Conservation (phyloP, 1,284 basidiomycete species). For the Phlebopus sp. region DNA sequence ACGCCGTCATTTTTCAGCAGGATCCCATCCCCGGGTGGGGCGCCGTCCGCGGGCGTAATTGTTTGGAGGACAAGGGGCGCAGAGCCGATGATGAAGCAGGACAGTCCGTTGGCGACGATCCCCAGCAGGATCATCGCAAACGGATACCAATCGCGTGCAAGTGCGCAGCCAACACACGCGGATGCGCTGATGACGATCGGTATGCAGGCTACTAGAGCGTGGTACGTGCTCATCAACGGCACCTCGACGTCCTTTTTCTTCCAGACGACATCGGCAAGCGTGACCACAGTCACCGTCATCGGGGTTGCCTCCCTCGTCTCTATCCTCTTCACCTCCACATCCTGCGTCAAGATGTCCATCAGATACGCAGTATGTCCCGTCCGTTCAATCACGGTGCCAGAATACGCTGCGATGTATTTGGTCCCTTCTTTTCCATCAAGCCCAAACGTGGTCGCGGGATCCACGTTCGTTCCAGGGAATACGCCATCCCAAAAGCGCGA, state of each 20-base stretch:
- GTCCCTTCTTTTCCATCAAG: constrained; percentile 17
- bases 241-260: not conserved
- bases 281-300: not conserved
- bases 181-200: constrained; percentile 23
- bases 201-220: constrained; percentile 10
- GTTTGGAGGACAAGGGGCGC: constrained; percentile 21
- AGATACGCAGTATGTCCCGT: constrained; percentile 20
- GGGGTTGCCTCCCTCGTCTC: constrained; percentile 8
- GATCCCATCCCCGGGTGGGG: constrained; percentile 24
- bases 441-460: constrained; percentile 18
- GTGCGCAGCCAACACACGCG: constrained; percentile 13
- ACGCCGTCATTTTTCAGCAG: constrained; percentile 13
- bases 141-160: constrained; percentile 25
- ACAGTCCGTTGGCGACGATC: constrained; percentile 29
- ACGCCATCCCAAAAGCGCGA: constrained; percentile 8
- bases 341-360: constrained; percentile 4
- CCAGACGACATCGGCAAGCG: not conserved
- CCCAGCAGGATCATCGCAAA: constrained; percentile 28
- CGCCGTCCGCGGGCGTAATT: constrained; percentile 22
- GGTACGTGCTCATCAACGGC: not conserved
- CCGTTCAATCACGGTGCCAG: constrained; percentile 20
- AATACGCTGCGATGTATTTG: constrained; percentile 20
- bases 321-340: constrained; percentile 5
- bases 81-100: constrained; percentile 25
- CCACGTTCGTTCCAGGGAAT: constrained; percentile 11